Conservation (phyloP, 306 rosid species). For the Prinsepia uniflora region DNA sequence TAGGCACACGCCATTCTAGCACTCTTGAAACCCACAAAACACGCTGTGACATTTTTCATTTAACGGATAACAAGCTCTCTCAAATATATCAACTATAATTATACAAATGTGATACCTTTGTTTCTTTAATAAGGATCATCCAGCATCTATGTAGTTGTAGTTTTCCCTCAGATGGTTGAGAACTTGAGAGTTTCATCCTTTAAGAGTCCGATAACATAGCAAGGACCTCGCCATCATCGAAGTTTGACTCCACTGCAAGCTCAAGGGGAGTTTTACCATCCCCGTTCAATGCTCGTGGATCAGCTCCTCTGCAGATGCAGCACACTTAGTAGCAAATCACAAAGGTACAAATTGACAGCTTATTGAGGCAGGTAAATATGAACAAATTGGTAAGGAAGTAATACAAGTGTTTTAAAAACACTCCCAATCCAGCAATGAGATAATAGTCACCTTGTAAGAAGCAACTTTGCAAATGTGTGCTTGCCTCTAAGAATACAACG, state of each 20-base stretch:
- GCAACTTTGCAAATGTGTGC: slow-evolving; percentile 53
- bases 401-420: slow-evolving; percentile 4
- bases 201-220: slow-evolving; percentile 56
- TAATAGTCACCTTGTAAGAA: slow-evolving; percentile 71
- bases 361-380: not conserved
- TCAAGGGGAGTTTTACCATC: slow-evolving; percentile 81
- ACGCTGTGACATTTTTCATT: slow-evolving; percentile 40
- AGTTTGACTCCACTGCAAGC: slow-evolving; percentile 66
- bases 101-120: slow-evolving; percentile 59
- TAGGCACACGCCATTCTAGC: slow-evolving; percentile 60
- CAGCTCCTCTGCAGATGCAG: slow-evolving; percentile 73
- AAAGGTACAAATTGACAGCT: not conserved
- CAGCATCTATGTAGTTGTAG: slow-evolving; percentile 34
- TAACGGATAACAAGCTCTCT: slow-evolving; percentile 41
- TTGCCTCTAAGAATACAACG: slow-evolving; percentile 68
- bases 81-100: slow-evolving; percentile 50
- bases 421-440: slow-evolving; percentile 13
- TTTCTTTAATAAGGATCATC: slow-evolving; percentile 20
- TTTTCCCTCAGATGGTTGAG: slow-evolving; percentile 16
- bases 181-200: slow-evolving; percentile 44
- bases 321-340: slow-evolving; percentile 18
- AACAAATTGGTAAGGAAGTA: not conserved
- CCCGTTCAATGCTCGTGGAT: slow-evolving; percentile 75
- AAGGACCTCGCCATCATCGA: slow-evolving; percentile 54
- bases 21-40: slow-evolving; percentile 50